Evolutionary conservation across 305 asterid genomes (phyloP), one percentile per base, ranked within the genome.

Genomic region (Caryopteris hybrid): DNA sequence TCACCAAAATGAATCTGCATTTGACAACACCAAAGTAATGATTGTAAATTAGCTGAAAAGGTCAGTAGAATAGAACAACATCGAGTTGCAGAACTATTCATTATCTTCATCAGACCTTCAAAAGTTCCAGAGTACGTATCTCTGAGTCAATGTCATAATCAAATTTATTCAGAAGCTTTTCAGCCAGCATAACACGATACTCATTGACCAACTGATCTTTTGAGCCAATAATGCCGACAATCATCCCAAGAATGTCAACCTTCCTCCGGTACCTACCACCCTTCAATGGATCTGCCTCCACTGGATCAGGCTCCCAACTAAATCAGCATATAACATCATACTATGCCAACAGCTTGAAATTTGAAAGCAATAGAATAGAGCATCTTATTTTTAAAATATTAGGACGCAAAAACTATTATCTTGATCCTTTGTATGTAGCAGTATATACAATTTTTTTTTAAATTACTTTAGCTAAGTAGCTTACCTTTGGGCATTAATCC

Each of bases 221-320:
- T 9, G 99, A 93, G 73, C 99, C 99, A 76, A 93, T 88, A 75
- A 93, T 88, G 75, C 96, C 91, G 67, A 93, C 96, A 68, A 90
- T 80, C 97, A 91, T 91, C 41, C 95, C 97, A 82, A 93, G 97
- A 74, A 91, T 84, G 85, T 93, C 96, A 70, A 87, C 91, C 90
- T 88, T 93, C 84, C 96, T 83, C 61, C 89, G 77, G 65, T 74
- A 68, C 78, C 86, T 87, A 74, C 97, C 89, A 60, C 92, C 95
- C 87, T 91, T 93, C 42, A 82, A 65, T 54, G 96, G 92, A 58
- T 88, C 96, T 18, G 96, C 99, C 85, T 91, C 99, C 67, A 88
- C 90, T 27, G 99, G 99, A 80, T 94, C 97, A 80, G 99, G 99
- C 80, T 87, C 96, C 99, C 99, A 94, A 69, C 97, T 91, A 79